Base-by-base conservation (phyloP, 164 flowering plant genomes). In the Santalum album region DNA sequence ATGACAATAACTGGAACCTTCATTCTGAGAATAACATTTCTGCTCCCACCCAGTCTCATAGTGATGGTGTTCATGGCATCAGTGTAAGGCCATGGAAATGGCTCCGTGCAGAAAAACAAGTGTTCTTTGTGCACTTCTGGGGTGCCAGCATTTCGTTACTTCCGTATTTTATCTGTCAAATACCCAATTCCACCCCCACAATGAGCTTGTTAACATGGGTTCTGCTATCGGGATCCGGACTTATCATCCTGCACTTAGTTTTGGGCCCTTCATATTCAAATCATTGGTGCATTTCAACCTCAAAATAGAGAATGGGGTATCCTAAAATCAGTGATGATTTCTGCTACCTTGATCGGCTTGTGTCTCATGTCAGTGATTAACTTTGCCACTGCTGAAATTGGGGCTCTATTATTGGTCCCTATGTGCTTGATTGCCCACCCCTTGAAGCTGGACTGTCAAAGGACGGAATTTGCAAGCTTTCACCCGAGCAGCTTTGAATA, bases 291-390 rank as follows among this genome's bases (percentile, higher is more conserved):
- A 1, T 50, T 60, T 56, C 70, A 57, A 39, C 55, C 63, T 58
- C 65, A 59, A 22, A 56, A 49, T 23, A 60, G 42, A n/a, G 75
- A 82, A 59, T 92, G 98, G 99, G 69, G 74, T 35, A 53, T 76
- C 25, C 44, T 89, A 60, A 92, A 92, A 60, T 72, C 99, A 42
- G 81, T 78, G 46, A 85, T 78, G 38, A 67, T 87, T 51, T 76
- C 94, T 35, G 67, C 78, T 45, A 77, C 87, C 51, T 75, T 82
- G 52, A 82, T 82, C 40, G 95, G 97, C 47, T 68, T 92, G 50
- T 69, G 82, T 51, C 77, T 89, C 35, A 92, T 92, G 99, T 92
- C 99, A 15, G 73, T 92, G 26, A 80, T 92, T 23, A 92, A 92
- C 73, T 92, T 81, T 58, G 94, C 96, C 19, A 73, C 97, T 5